phyloP scores from a whole-genome alignment of 345 rosid species.

The Aquilaria sinensis region DNA sequence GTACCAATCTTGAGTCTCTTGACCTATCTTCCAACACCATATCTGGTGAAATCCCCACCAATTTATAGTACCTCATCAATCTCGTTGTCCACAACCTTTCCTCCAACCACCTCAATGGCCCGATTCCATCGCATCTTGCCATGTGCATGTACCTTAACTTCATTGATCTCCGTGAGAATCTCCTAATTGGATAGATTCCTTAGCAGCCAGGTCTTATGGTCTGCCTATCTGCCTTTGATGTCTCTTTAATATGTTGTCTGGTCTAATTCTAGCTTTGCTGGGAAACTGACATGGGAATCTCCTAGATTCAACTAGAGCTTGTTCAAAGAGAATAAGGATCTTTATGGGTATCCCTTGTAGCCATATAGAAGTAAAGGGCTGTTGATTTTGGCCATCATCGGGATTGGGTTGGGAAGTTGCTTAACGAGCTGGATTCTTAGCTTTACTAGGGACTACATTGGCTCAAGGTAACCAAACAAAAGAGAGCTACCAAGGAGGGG shows the following conservation, averaged over 20 bases:
- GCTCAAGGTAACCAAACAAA: slow-evolving; percentile 62
- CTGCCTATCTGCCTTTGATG: slow-evolving; percentile 79
- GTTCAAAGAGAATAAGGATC: slow-evolving; percentile 67
- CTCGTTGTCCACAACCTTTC: slow-evolving; percentile 94
- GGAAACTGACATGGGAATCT: slow-evolving; percentile 59
- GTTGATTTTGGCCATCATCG: slow-evolving; percentile 76
- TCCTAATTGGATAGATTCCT: slow-evolving; percentile 70
- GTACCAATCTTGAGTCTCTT: slow-evolving; percentile 82
- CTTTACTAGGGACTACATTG: slow-evolving; percentile 82
- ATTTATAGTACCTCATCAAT: slow-evolving; percentile 65
- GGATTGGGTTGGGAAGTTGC: slow-evolving; percentile 94
- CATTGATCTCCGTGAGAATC: slow-evolving; percentile 78
- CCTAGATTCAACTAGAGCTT: slow-evolving; percentile 69
- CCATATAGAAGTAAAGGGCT: slow-evolving; percentile 63
- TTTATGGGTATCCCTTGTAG: slow-evolving; percentile 81
- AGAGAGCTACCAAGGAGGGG: slow-evolving; percentile 55
- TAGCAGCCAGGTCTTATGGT: slow-evolving; percentile 57
- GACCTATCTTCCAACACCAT: slow-evolving; percentile 83
- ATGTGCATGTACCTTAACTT: slow-evolving; percentile 81
- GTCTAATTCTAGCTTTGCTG: slow-evolving; percentile 56
- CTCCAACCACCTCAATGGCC: slow-evolving; percentile 62
- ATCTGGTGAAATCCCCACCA: slow-evolving; percentile 68
- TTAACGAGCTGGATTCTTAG: slow-evolving; percentile 78
- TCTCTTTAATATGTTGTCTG: slow-evolving; percentile 66
- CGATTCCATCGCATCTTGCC: slow-evolving; percentile 72